Evolutionary conservation across 768 basidiomycete genomes (phyloP), one percentile per base, ranked within the genome.

Genomic region (Omphalotus guepiniiformis): DNA sequence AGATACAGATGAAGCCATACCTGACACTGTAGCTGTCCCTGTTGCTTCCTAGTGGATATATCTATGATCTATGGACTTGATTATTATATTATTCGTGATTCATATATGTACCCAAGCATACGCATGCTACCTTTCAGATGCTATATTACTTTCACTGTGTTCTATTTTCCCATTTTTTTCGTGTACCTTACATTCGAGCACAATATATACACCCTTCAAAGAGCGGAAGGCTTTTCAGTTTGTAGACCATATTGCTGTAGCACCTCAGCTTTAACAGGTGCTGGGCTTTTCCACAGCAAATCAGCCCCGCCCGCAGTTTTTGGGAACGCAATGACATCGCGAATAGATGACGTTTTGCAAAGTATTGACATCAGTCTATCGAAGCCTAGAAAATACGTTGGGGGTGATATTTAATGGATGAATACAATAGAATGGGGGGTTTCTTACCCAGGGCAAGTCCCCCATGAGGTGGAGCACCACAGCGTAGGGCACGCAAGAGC

Each of bases 261-360:
- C 27, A 78, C 69, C 27, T 77, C 73, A 19, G 67, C 60, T 47
- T 61, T 58, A 47, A 83, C 73, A 15, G 76, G 56, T 11, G 88
- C 82, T 32, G 94, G 94, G 65, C 91, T 92, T 66, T 82, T 86
- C 75, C 96, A 93, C 30, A 95, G 79, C 35, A 83, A 79, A 67
- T 97, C 94, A 19, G 82, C 77, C 4, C 94, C 93, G 49, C 70
- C 79, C 32, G 82, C 79, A 6, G 88, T 86, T 72, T 97, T 97
- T 7, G 94, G 94, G 71, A 97, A 97, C 16, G 94, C 94, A 54
- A 97, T 95, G 54, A 97, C 94, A 58, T 96, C 93, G 51, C 92
- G 78, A 55, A 97, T 97, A 30, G 92, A 92, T 49, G 79, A 76
- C 3, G 91, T 79, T 53, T 83, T 80, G 71, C 91, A 93, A 3